Evolutionary conservation across 1,284 basidiomycete genomes (phyloP).

Genomic region (Papiliotrema terrestris): DNA sequence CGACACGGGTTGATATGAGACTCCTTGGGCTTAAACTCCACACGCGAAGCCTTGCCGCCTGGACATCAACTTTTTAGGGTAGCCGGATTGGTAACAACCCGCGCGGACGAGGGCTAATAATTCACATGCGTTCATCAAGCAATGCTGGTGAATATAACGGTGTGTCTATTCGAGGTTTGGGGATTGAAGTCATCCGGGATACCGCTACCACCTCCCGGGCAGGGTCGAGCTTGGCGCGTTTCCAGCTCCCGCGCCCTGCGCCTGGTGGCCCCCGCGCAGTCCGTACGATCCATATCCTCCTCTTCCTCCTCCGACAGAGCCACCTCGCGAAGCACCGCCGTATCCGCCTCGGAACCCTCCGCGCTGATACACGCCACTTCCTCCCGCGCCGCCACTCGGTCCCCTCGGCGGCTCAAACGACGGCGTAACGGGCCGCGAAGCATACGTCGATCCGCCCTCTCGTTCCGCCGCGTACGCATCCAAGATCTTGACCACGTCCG

Average conservation of each 20-base stretch:
- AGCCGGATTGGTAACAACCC: too few relatives aligned
- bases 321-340: background rate
- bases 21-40: too few relatives aligned
- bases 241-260: too few relatives aligned
- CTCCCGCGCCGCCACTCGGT: background rate
- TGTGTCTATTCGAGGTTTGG: too few relatives aligned
- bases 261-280: background rate
- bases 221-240: too few relatives aligned
- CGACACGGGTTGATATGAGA: too few relatives aligned
- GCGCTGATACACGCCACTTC: background rate
- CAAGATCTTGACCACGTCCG: conserved; percentile 67
- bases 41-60: too few relatives aligned
- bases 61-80: too few relatives aligned
- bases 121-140: too few relatives aligned
- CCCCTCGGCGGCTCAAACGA: background rate
- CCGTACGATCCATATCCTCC: background rate
- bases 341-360: background rate
- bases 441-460: conserved; percentile 26
- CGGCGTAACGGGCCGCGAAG: conserved; percentile 13
- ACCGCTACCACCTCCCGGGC: background rate
- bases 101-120: too few relatives aligned
- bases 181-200: too few relatives aligned
- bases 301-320: background rate
- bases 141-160: too few relatives aligned
- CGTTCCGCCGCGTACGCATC: conserved; percentile 43